These are phyloP conservation scores for Trichoderma sp. DNA, from an alignment of 2,329 filamentous ascomycete genomes.

Conservation along the genomic window DNA sequence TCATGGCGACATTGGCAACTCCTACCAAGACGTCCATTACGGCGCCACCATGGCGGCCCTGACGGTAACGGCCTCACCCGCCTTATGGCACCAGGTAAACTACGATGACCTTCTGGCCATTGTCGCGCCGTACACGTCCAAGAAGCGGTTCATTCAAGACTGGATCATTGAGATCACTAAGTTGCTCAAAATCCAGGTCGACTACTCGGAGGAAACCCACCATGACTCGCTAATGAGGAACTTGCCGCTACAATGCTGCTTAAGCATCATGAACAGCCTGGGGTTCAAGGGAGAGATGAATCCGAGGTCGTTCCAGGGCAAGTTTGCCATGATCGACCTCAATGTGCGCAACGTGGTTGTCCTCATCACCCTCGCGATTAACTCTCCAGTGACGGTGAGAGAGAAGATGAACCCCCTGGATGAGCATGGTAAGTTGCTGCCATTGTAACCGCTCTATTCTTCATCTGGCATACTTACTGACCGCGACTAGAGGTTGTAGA, in stretches of 20 bases:
- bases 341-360: slow-evolving; percentile 73
- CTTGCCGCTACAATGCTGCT: slow-evolving; percentile 69
- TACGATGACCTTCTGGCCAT: slow-evolving; percentile 75
- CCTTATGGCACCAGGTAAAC: slow-evolving; percentile 51
- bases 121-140: slow-evolving; percentile 52
- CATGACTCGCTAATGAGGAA: slow-evolving; percentile 75
- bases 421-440: slow-evolving; percentile 51
- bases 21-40: slow-evolving; percentile 55
- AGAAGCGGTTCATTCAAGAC: slow-evolving; percentile 56
- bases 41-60: slow-evolving; percentile 64
- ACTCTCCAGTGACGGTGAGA: slow-evolving; percentile 56
- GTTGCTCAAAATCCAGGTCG: slow-evolving; percentile 71
- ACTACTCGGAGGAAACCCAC: slow-evolving; percentile 76
- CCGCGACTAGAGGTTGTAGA: slow-evolving; percentile 65
- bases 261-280: slow-evolving; percentile 78
- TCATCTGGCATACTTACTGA: not conserved
- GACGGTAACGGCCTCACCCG: slow-evolving; percentile 54
- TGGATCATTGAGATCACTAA: slow-evolving; percentile 69
- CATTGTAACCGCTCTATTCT: not conserved
- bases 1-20: slow-evolving; percentile 51
- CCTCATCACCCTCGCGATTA: slow-evolving; percentile 65
- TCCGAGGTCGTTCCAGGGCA: slow-evolving; percentile 66
- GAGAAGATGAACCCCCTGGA: slow-evolving; percentile 62
- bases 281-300: slow-evolving; percentile 68
- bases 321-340: slow-evolving; percentile 73